Evolutionary conservation across 78 protist genomes (phyloP).

Genomic region (Creolimax fragrantissima): DNA sequence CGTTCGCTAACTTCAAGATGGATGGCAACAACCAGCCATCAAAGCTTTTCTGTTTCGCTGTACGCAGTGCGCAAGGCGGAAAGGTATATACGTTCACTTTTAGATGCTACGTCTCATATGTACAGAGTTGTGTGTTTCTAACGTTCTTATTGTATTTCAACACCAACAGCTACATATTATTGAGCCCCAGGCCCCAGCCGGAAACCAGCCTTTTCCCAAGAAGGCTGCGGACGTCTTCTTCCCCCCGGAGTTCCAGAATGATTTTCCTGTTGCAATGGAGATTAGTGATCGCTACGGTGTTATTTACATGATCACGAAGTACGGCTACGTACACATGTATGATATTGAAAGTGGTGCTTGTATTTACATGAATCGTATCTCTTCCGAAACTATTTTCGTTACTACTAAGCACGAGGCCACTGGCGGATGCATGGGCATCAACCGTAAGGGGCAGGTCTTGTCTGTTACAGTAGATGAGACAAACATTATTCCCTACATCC

Average conservation of each 20-base stretch:
- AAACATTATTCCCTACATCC: slow-evolving; percentile 80
- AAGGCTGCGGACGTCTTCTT: slow-evolving; percentile 63
- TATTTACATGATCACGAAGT: slow-evolving; percentile 83
- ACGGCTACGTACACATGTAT: slow-evolving; percentile 81
- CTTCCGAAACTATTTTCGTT: slow-evolving; percentile 79
- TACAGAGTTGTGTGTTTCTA: neutral
- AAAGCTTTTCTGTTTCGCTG: slow-evolving; percentile 74
- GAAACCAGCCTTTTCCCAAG: slow-evolving; percentile 59
- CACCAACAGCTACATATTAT: slow-evolving; percentile 44
- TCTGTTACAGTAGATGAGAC: slow-evolving; percentile 73
- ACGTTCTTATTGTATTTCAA: neutral
- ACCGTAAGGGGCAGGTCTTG: slow-evolving; percentile 76
- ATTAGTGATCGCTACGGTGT: slow-evolving; percentile 47
- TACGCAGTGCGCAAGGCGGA: slow-evolving; percentile 49
- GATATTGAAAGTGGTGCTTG: slow-evolving; percentile 82
- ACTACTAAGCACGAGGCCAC: slow-evolving; percentile 58
- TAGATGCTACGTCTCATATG: neutral
- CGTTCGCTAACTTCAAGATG: slow-evolving; percentile 55
- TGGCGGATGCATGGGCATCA: slow-evolving; percentile 85
- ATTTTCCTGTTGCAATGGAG: slow-evolving; percentile 97
- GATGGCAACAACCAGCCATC: slow-evolving; percentile 59
- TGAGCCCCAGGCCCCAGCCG: slow-evolving; percentile 63
- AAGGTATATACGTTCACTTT: slow-evolving; percentile 36
- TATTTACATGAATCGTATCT: slow-evolving; percentile 76
- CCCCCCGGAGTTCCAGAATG: slow-evolving; percentile 83